phyloP scores from a whole-genome alignment of 2,329 filamentous ascomycete genomes.

The Cadophora sp. region DNA sequence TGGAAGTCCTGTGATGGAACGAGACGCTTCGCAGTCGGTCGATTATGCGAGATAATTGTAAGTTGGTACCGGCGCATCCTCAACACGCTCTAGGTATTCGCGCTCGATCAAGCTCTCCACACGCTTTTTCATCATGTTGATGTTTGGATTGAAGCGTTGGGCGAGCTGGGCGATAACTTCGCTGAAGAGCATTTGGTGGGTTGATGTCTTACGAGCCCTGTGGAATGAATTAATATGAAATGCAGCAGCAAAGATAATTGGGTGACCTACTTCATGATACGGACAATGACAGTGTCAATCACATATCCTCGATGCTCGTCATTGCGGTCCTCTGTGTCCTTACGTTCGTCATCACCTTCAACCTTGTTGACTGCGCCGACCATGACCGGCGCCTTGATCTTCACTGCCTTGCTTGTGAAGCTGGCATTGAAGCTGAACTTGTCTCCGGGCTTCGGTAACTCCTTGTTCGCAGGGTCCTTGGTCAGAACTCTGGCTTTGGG shows the following conservation, averaged over 20 bases:
- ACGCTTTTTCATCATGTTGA: constrained; percentile 80
- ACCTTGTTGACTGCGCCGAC: constrained; percentile 79
- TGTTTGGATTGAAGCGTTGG: constrained; percentile 75
- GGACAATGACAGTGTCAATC: constrained; percentile 78
- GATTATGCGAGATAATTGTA: constrained; percentile 74
- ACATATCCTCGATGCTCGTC: constrained; percentile 73
- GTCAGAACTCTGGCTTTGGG: constrained; percentile 82
- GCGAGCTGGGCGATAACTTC: constrained; percentile 76
- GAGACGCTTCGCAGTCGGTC: not conserved
- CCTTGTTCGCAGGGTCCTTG: constrained; percentile 82
- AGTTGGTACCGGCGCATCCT: constrained; percentile 65
- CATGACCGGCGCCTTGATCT: constrained; percentile 89
- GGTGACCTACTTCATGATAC: constrained; percentile 81
- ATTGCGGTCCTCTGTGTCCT: constrained; percentile 78
- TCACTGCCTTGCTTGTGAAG: constrained; percentile 83
- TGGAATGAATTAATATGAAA: constrained; percentile 47
- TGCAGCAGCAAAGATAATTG: not conserved
- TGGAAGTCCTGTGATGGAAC: too few species aligned
- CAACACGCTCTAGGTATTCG: constrained; percentile 79
- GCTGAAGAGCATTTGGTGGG: constrained; percentile 71
- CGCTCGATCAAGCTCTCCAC: constrained; percentile 79
- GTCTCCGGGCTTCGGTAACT: constrained; percentile 74
- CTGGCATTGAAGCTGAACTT: constrained; percentile 81
- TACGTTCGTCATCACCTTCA: constrained; percentile 73
- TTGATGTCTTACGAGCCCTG: constrained; percentile 76